Base-by-base conservation (phyloP, 108 stramenopile species). In the Cyclotella atomus region DNA sequence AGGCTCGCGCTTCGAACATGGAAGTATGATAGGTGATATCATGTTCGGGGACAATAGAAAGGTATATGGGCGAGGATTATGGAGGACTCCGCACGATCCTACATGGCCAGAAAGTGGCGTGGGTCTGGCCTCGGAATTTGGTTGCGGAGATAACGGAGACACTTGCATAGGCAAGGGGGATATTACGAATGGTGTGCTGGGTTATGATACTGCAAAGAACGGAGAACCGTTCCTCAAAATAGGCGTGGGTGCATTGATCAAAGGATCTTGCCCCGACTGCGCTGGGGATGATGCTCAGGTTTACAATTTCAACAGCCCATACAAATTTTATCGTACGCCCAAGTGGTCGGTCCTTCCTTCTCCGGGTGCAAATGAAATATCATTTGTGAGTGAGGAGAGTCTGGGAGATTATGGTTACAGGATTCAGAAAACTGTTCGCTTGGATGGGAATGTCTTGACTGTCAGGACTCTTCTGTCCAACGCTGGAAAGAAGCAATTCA, bases 291-390 rank as follows among this genome's bases (percentile, higher is more conserved):
- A 73, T 36, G 75, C 81, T 19, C 87, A 81, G 19, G 85, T 86
- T 59, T 93, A 89, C 79, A 84, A 83, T 72, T 93, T 91, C 86
- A 89, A 91, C 61, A 85, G 83, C 49, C 92, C 89, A 1, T 93
- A 93, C 71, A 46, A 76, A 35, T 91, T 87, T 68, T 87, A 82
- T 20, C 57, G 71, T 54, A 59, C 65, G 41, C 89, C 92, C 0
- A 46, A 56, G 21, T 93, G 92, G 92, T 73, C 44, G 12, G 8
- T 85, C 17, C 78, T 71, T 17, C 64, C 50, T 2, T 38, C 52
- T 61, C 74, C 50, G 27, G 54, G 65, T 35, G 25, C 65, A 15
- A 77, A 76, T 27, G 64, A 76, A 33, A 44, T 93, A 27, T 65
- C 68, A 0, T 44, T 90, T 67, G 54, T 77, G 16, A 85, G 89